Conservation (phyloP, 2,329 filamentous ascomycete species). For the Ceratocystis cacaofunesta region DNA sequence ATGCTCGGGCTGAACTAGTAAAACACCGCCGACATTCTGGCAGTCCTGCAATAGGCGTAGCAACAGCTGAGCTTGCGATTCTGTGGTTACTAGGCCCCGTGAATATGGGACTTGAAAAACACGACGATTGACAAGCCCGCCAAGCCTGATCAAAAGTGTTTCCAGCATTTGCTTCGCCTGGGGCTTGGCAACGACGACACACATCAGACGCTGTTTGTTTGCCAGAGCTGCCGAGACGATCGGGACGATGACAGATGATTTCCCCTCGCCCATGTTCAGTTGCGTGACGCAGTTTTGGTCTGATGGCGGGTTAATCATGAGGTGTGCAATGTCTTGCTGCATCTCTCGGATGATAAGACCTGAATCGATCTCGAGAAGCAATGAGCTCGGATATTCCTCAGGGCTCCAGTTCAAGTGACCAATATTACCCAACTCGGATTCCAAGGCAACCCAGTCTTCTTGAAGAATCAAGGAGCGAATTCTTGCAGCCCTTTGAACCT, state of each 20-base stretch:
- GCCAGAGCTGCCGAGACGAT: conserved; percentile 42
- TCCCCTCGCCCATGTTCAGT: conserved; percentile 58
- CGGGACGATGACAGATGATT: conserved; percentile 54
- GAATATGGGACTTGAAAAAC: conserved; percentile 47
- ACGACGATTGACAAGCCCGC: conserved; percentile 38
- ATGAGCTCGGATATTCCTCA: conserved; percentile 37
- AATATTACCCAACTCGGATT: conserved; percentile 31
- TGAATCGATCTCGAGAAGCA: conserved; percentile 51
- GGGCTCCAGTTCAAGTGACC: conserved; percentile 45
- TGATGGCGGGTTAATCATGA: conserved; percentile 35
- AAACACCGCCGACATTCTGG: conserved; percentile 34
- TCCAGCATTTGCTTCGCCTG: conserved; percentile 46
- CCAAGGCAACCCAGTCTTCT: conserved; percentile 22
- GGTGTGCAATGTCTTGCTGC: conserved; percentile 41
- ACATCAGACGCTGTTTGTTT: conserved; percentile 34
- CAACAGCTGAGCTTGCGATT: conserved; percentile 24
- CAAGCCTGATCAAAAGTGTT: conserved; percentile 38
- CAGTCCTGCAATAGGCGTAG: conserved; percentile 31
- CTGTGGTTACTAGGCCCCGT: conserved; percentile 25
- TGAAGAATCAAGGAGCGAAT: conserved; percentile 21
- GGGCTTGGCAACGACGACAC: conserved; percentile 47
- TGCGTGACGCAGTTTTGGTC: conserved; percentile 42
- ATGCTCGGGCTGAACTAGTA: conserved; percentile 50
- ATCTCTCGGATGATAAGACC: conserved; percentile 44
- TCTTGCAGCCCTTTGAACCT: conserved; percentile 30